These are phyloP conservation scores for Trametes versicolor DNA, from an alignment of 1,284 basidiomycete species.

Conservation along the genomic window DNA sequence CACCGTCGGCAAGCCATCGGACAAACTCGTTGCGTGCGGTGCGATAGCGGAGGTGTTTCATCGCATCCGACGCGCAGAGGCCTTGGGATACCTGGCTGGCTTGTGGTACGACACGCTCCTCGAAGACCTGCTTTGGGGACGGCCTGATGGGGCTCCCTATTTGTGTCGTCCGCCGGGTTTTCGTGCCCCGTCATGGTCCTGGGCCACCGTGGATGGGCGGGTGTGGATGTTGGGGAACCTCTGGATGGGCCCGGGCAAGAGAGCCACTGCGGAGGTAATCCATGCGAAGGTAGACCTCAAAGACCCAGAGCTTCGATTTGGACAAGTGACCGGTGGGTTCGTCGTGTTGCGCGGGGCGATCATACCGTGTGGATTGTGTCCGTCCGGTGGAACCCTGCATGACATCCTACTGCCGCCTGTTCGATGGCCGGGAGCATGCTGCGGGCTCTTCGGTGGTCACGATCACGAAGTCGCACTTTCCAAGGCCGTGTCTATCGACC, in stretches of 20 bases:
- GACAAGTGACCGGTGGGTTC: not conserved
- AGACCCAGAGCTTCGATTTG: not conserved
- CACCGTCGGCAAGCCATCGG: constrained; percentile 15
- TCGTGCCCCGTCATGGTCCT: too few species aligned
- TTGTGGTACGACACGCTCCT: constrained; percentile 24
- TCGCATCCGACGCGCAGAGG: constrained; percentile 27
- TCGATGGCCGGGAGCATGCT: too few species aligned
- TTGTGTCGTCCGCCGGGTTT: constrained; percentile 21
- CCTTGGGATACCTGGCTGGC: constrained; percentile 30
- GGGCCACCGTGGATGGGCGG: constrained; percentile 12
- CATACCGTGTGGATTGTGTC: too few species aligned
- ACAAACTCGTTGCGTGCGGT: too few species aligned
- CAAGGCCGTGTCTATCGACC: too few species aligned
- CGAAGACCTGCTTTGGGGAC: constrained; percentile 25
- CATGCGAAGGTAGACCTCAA: not conserved
- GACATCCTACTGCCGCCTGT: too few species aligned
- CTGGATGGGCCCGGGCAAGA: not conserved
- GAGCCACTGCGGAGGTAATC: not conserved
- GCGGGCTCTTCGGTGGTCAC: too few species aligned
- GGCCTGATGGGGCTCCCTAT: not conserved
- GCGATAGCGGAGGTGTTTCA: too few species aligned
- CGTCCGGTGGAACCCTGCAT: too few species aligned
- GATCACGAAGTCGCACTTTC: too few species aligned
- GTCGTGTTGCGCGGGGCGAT: not conserved
- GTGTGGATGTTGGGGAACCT: not conserved